Evolutionary conservation across 257 asterid genomes (phyloP).

Genomic region (Asclepias syriaca): DNA sequence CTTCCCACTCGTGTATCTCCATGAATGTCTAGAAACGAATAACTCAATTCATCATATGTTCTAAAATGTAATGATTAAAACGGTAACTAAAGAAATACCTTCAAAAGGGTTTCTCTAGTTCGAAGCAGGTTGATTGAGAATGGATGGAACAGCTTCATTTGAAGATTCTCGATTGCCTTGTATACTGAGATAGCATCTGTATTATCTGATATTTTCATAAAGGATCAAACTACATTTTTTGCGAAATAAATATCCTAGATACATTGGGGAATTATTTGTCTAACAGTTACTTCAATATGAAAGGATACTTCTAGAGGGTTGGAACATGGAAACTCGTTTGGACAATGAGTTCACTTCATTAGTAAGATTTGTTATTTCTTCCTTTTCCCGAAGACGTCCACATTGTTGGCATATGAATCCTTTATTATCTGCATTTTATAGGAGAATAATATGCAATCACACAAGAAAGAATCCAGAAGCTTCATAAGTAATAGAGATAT

Average conservation of each 20-base stretch:
- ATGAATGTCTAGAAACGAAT: slow-evolving; percentile 38
- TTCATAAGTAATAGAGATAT: slow-evolving; percentile 2
- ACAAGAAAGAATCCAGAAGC: slow-evolving; percentile 8
- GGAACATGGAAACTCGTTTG: slow-evolving; percentile 47
- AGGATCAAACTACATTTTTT: slow-evolving; percentile 11
- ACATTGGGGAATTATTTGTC: not conserved
- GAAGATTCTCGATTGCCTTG: slow-evolving; percentile 61
- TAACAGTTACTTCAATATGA: not conserved
- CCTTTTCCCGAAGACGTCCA: slow-evolving; percentile 75
- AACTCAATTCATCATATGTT: not conserved
- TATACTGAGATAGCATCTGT: slow-evolving; percentile 43
- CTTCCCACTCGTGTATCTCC: slow-evolving; percentile 79
- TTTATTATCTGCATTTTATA: slow-evolving; percentile 46
- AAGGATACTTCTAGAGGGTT: slow-evolving; percentile 71
- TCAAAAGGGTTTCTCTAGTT: slow-evolving; percentile 71
- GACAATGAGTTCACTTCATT: slow-evolving; percentile 47
- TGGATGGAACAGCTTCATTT: slow-evolving; percentile 52
- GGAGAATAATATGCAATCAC: slow-evolving; percentile 11
- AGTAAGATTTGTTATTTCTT: slow-evolving; percentile 45
- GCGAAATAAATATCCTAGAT: not conserved
- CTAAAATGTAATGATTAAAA: not conserved
- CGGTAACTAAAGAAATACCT: slow-evolving; percentile 37
- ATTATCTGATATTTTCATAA: slow-evolving; percentile 39
- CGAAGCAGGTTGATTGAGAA: slow-evolving; percentile 68
- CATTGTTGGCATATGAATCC: slow-evolving; percentile 81